Conservation (phyloP, 2,329 filamentous ascomycete species). For the Talaromyces sp. region DNA sequence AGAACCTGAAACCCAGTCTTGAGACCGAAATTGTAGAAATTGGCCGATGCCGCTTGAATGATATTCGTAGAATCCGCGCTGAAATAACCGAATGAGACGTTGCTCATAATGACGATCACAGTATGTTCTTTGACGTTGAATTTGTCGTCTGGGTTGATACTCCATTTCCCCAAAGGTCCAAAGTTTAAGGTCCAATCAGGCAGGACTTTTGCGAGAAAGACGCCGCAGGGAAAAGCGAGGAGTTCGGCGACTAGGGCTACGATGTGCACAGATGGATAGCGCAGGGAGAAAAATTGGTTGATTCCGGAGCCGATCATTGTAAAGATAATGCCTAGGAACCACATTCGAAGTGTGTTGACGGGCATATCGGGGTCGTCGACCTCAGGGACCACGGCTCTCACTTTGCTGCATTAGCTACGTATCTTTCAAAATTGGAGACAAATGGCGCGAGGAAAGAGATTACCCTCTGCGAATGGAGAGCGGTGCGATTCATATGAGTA, state of each 20-base stretch:
- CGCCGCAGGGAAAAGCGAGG: conserved; percentile 43
- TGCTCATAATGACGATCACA: conserved; percentile 48
- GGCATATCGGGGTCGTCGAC: conserved; percentile 29
- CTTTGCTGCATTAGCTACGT: conserved; percentile 6
- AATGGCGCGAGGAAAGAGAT: not conserved
- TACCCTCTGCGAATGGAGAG: conserved; percentile 27
- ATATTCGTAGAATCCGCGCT: conserved; percentile 48
- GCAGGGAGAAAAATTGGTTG: conserved; percentile 47
- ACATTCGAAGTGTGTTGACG: conserved; percentile 35
- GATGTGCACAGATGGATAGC: conserved; percentile 46
- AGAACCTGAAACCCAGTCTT: conserved; percentile 39
- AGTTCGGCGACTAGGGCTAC: conserved; percentile 46
- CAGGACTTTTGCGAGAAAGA: conserved; percentile 37
- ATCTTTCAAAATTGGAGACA: not conserved
- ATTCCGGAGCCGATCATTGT: conserved; percentile 45
- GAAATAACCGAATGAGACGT: conserved; percentile 48
- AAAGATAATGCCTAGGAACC: conserved; percentile 46
- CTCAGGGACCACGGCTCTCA: conserved; percentile 27
- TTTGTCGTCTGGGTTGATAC: conserved; percentile 42
- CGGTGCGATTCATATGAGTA: conserved; percentile 25
- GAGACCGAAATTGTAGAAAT: conserved; percentile 43
- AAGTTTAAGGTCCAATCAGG: conserved; percentile 33
- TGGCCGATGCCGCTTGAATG: conserved; percentile 39
- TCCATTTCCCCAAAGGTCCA: conserved; percentile 17
- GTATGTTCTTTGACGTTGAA: conserved; percentile 50